Evolutionary conservation across 176 grass and related monocot species (phyloP), one percentile per base, ranked within the genome.

Genomic region (Rhynchospora tenuis): DNA sequence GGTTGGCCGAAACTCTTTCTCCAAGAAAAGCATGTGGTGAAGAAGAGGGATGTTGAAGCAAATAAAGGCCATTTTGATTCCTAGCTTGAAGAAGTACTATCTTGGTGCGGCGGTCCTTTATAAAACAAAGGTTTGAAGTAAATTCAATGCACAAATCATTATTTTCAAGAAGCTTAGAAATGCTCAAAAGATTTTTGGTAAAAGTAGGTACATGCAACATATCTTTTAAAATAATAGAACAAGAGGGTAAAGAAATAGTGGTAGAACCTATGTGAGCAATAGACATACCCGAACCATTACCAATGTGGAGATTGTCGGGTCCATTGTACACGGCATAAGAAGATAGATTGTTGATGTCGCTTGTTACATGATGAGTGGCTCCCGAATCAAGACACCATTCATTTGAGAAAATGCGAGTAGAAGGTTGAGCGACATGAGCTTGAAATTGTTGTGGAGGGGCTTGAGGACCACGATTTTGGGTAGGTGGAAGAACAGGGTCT

Each of bases 321-420:
- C 19, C 57, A 0, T 59, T 17, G 8, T 59, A 59, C 0, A 17
- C 16, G 0, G n/a, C 2, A 17, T 22, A 59, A 0, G 57, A 59
- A 0, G 19, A 59, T 0, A 59, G 19, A 8, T 59, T 59, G 6
- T 59, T 59, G 0, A 59, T 6, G 17, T 59, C 57, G 6, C 16
- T 22, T 7, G 57, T 59, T 5, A 59, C 19, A 22, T 59, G 57
- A 2, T 59, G 57, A 0, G 57, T 59, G 1, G 57, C 57, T 0
- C 57, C 57, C 5, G 57, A 59, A 9, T 59, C 57, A 0, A 59
- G 19, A 6, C n/a, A 59, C 57, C 57, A 59, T 8, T 59, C 57
- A 1, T 16, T 1, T 0, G 16, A 4, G 0, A 6, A 0, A 2
- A 0, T 0, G 5, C 4, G 0, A 1, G 19, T 5, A 16, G 15